Conservation (phyloP, 2,329 filamentous ascomycete species). For the Chaetomiaceae sp. region DNA sequence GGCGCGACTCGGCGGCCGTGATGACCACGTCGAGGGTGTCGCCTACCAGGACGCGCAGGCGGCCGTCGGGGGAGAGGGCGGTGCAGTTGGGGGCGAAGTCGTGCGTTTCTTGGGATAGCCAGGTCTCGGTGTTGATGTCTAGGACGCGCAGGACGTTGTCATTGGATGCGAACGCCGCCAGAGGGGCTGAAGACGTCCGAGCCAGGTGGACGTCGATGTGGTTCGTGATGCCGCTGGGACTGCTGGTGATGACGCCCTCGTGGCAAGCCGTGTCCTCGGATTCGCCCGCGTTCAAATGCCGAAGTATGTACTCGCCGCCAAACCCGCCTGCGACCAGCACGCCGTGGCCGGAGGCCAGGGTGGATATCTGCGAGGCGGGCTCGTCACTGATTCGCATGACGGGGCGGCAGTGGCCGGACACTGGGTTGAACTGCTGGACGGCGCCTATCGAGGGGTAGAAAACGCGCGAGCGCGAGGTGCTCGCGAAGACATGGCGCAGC, state of each 20-base stretch:
- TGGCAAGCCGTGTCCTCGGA: constrained; percentile 34
- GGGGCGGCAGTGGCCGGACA: constrained; percentile 41
- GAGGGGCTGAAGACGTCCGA: constrained; percentile 47
- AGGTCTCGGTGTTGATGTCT: constrained; percentile 55
- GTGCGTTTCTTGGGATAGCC: constrained; percentile 51
- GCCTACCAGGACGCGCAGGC: constrained; percentile 68
- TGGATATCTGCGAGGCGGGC: constrained; percentile 43
- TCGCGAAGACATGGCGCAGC: constrained; percentile 58
- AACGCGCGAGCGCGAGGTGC: constrained; percentile 49
- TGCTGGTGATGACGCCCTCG: constrained; percentile 45
- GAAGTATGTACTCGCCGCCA: constrained; percentile 50
- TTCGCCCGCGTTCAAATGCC: constrained; percentile 39
- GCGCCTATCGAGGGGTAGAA: constrained; percentile 53
- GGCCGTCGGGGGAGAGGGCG: constrained; percentile 65
- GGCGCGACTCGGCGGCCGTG: constrained; percentile 57
- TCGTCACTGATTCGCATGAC: constrained; percentile 42
- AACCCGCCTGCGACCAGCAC: constrained; percentile 59
- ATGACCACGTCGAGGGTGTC: constrained; percentile 64
- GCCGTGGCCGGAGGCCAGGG: constrained; percentile 48
- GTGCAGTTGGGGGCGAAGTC: constrained; percentile 66
- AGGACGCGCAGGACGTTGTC: constrained; percentile 56
- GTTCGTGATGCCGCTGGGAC: constrained; percentile 57
- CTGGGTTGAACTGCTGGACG: constrained; percentile 50
- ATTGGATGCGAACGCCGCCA: constrained; percentile 60
- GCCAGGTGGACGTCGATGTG: constrained; percentile 56